These are phyloP conservation scores for Lodderomyces jiufengensis DNA, from an alignment of 1,139 yeast genomes.

Conservation along the genomic window DNA sequence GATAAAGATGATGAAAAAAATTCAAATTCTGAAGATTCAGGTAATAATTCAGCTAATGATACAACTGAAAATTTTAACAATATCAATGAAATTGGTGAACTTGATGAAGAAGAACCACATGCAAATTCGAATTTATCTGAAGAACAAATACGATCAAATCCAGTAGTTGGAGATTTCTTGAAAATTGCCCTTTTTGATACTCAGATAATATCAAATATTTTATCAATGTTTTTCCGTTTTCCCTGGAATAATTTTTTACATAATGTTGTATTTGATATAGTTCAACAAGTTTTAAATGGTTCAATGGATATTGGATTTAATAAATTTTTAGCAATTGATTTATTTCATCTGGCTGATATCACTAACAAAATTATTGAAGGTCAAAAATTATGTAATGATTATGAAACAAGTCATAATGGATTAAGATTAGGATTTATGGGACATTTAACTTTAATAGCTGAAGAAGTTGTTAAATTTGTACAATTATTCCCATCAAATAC, in stretches of 20 bases:
- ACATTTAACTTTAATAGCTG: slow-evolving; percentile 90
- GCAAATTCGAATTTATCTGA: slow-evolving; percentile 58
- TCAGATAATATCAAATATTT: slow-evolving; percentile 70
- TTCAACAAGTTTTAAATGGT: slow-evolving; percentile 93
- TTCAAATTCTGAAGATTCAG: slow-evolving; percentile 8
- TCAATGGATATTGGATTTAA: slow-evolving; percentile 90
- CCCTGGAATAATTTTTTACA: slow-evolving; percentile 99
- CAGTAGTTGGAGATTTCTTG: slow-evolving; percentile 87
- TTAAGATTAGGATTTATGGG: slow-evolving; percentile 96
- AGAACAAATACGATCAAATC: slow-evolving; percentile 56
- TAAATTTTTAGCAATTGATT: slow-evolving; percentile 80
- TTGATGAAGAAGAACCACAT: slow-evolving; percentile 40
- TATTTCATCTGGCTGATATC: slow-evolving; percentile 75
- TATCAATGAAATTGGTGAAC: slow-evolving; percentile 17
- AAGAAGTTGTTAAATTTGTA: slow-evolving; percentile 93
- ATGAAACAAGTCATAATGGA: slow-evolving; percentile 57
- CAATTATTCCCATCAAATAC: slow-evolving; percentile 65
- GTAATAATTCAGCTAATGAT: slow-evolving; percentile 31
- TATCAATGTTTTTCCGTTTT: slow-evolving; percentile 81
- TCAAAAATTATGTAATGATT: slow-evolving; percentile 69
- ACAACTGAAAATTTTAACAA: slow-evolving; percentile 47
- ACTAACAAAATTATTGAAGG: slow-evolving; percentile 81
- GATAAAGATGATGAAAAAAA: neutral
- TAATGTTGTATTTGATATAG: slow-evolving; percentile 95
- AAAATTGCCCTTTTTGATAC: slow-evolving; percentile 85